These are phyloP conservation scores for Nemania serpens DNA, from an alignment of 2,329 filamentous ascomycete species.

Conservation along the genomic window DNA sequence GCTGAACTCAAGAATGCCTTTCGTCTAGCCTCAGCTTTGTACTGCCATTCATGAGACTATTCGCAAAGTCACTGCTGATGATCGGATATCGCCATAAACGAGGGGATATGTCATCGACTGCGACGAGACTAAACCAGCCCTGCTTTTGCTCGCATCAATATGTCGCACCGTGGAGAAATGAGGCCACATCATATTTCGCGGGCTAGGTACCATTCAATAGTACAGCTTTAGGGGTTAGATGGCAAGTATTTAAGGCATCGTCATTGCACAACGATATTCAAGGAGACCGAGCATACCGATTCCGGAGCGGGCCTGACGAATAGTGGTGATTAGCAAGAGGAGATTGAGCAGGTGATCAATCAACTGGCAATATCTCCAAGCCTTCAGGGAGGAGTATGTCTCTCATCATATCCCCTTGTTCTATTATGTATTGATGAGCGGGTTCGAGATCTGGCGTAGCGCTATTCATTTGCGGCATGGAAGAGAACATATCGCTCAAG, in stretches of 20 bases:
- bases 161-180: background rate
- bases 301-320: background rate
- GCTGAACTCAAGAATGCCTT: background rate
- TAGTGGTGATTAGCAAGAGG: background rate
- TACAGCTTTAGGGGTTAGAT: background rate
- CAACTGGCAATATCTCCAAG: constrained; percentile 29
- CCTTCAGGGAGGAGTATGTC: constrained; percentile 30
- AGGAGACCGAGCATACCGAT: background rate
- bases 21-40: background rate
- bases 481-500: constrained; percentile 47
- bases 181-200: background rate
- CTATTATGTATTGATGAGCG: constrained; percentile 27
- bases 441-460: constrained; percentile 26
- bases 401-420: constrained; percentile 28
- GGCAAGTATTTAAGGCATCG: background rate
- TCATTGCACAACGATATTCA: background rate
- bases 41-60: background rate
- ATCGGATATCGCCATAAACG: background rate
- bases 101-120: background rate
- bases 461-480: constrained; percentile 33
- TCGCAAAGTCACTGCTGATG: background rate
- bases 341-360: constrained; percentile 15
- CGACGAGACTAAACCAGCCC: background rate
- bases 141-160: background rate
- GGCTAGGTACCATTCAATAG: background rate